Conservation (phyloP, 352 stramenopile species). For the Phytophthora kernoviae region DNA sequence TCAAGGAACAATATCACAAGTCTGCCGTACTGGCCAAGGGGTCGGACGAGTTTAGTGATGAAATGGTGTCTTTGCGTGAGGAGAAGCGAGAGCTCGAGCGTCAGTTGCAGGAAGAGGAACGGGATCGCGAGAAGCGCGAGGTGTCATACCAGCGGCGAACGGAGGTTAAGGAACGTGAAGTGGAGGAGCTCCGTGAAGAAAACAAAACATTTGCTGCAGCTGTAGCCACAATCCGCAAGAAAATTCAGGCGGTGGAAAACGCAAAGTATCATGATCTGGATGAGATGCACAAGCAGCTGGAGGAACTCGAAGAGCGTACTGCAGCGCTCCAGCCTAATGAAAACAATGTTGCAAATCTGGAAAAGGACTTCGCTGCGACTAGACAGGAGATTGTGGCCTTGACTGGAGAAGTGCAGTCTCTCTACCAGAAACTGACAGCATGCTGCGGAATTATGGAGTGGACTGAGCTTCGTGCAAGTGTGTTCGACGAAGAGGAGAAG, state of each 20-base stretch:
- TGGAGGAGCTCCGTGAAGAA: constrained; percentile 43
- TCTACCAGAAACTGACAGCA: constrained; percentile 59
- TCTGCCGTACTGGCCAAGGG: constrained; percentile 41
- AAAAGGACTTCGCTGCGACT: constrained; percentile 48
- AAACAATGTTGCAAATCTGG: constrained; percentile 30
- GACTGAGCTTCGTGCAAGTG: constrained; percentile 50
- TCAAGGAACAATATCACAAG: constrained; percentile 59
- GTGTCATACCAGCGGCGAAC: constrained; percentile 44
- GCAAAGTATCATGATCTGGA: constrained; percentile 47
- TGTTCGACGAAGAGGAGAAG: constrained; percentile 54
- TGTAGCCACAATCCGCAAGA: constrained; percentile 42
- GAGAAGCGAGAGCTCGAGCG: constrained; percentile 47
- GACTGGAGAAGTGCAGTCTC: constrained; percentile 47
- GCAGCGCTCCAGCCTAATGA: constrained; percentile 40
- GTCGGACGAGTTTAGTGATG: constrained; percentile 51
- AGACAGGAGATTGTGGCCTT: constrained; percentile 53
- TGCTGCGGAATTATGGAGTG: constrained; percentile 68
- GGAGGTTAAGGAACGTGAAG: constrained; percentile 50
- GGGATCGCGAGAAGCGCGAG: constrained; percentile 46
- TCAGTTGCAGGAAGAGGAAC: constrained; percentile 39
- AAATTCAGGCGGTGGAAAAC: constrained; percentile 50
- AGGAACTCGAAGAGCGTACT: constrained; percentile 46
- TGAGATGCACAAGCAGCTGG: constrained; percentile 36
- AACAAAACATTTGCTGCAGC: constrained; percentile 45
- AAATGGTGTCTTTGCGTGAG: constrained; percentile 46